Evolutionary conservation across 2,329 filamentous ascomycete species (phyloP).

Genomic region (Colletotrichum limetticola): DNA sequence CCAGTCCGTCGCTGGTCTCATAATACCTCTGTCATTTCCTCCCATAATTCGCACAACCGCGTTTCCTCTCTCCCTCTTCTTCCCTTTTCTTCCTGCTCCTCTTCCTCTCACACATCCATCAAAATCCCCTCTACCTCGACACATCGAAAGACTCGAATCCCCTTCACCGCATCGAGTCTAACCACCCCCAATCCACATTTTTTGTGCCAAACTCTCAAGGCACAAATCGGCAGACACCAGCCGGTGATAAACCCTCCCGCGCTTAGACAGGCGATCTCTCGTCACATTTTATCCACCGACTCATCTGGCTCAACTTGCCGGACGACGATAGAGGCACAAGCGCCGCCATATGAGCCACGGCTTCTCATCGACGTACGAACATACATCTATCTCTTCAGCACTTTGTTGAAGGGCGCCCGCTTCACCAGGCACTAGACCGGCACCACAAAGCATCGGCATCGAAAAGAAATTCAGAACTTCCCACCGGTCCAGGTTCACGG

Average conservation of each 20-base stretch:
- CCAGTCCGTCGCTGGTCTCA: constrained; percentile 29
- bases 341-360: neutral
- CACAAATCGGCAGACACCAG: neutral
- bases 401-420: constrained; percentile 21
- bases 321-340: neutral
- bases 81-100: constrained; percentile 6
- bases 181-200: neutral
- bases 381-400: constrained; percentile 17
- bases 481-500: constrained; percentile 29
- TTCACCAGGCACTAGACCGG: constrained; percentile 23
- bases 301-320: neutral
- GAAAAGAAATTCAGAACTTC: constrained; percentile 34
- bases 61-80: constrained; percentile 9
- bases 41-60: constrained; percentile 10
- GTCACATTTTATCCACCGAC: neutral
- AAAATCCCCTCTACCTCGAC: neutral
- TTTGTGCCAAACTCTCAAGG: constrained; percentile 10
- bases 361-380: neutral
- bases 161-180: neutral
- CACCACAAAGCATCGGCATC: constrained; percentile 34
- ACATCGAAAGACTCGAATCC: neutral
- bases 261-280: neutral
- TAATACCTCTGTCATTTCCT: constrained; percentile 26
- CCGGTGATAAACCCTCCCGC: neutral
- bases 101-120: constrained; percentile 1